phyloP scores from a whole-genome alignment of 768 basidiomycete genomes.

The Kondoa malvinella region DNA sequence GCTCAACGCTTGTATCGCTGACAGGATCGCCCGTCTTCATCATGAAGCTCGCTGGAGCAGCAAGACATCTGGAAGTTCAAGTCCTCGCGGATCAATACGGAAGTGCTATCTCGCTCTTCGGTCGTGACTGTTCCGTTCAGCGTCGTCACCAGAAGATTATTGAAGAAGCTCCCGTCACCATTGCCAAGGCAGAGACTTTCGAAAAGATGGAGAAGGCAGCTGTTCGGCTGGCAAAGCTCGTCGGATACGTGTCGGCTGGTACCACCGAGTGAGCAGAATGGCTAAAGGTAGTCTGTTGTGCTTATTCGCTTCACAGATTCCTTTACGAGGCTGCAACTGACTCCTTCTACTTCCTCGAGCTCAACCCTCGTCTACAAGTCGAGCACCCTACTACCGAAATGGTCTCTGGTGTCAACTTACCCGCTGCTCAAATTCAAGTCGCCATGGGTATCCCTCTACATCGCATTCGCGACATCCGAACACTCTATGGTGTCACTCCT shows the following conservation, averaged over 20 bases:
- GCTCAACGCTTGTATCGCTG: slow-evolving; percentile 23
- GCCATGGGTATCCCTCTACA: slow-evolving; percentile 97
- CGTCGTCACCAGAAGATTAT: slow-evolving; percentile 99
- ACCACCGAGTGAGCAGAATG: slow-evolving; percentile 35
- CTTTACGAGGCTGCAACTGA: slow-evolving; percentile 88
- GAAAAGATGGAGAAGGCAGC: slow-evolving; percentile 98
- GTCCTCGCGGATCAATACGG: slow-evolving; percentile 98
- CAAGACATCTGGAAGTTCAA: slow-evolving; percentile 94
- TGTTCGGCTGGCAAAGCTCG: slow-evolving; percentile 95
- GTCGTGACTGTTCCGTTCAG: slow-evolving; percentile 98
- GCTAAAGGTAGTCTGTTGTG: slow-evolving; percentile 7
- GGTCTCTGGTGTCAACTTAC: slow-evolving; percentile 97
- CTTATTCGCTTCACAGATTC: slow-evolving; percentile 38
- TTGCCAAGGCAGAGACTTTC: slow-evolving; percentile 77
- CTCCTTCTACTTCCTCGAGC: slow-evolving; percentile 89
- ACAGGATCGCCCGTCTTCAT: slow-evolving; percentile 92
- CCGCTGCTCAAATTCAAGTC: slow-evolving; percentile 88
- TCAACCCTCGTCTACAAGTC: slow-evolving; percentile 98
- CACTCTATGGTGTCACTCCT: slow-evolving; percentile 83
- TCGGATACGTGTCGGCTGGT: slow-evolving; percentile 96
- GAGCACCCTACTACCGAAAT: slow-evolving; percentile 99
- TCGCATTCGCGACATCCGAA: slow-evolving; percentile 85
- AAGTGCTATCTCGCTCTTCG: slow-evolving; percentile 95
- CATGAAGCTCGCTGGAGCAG: slow-evolving; percentile 97
- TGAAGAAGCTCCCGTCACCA: slow-evolving; percentile 97